phyloP scores from a whole-genome alignment of 2,329 filamentous ascomycete species.

The Diplocarpon rosae region DNA sequence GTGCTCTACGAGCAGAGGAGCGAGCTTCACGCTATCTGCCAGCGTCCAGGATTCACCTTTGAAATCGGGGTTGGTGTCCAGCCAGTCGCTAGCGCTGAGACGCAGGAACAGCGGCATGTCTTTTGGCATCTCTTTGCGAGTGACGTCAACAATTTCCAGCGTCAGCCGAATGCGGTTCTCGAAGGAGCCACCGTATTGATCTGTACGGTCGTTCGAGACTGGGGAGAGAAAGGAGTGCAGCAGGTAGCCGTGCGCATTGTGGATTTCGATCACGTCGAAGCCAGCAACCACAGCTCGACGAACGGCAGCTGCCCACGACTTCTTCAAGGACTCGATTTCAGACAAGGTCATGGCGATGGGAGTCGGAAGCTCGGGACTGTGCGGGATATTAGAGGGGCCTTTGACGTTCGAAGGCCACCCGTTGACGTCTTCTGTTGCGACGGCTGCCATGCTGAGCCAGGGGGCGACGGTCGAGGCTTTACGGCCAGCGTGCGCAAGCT shows the following conservation, averaged over 20 bases:
- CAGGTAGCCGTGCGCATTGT: conserved; percentile 71
- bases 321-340: conserved; percentile 57
- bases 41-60: conserved; percentile 54
- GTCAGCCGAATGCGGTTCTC: conserved; percentile 61
- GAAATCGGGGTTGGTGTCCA: conserved; percentile 47
- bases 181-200: conserved; percentile 56
- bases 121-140: conserved; percentile 51
- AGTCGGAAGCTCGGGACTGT: conserved; percentile 44
- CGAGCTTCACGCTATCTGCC: conserved; percentile 52
- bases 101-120: conserved; percentile 63
- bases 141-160: conserved; percentile 54
- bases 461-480: conserved; percentile 51
- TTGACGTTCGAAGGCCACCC: conserved; percentile 49
- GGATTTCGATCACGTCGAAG: conserved; percentile 65
- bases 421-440: conserved; percentile 38
- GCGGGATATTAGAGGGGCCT: conserved; percentile 44
- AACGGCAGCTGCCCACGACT: conserved; percentile 47
- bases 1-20: conserved; percentile 47
- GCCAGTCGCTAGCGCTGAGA: conserved; percentile 66
- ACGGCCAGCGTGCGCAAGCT: conserved; percentile 71
- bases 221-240: conserved; percentile 61
- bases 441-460: conserved; percentile 47
- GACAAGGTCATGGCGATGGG: conserved; percentile 58
- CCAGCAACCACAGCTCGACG: conserved; percentile 55
- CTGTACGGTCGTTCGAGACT: conserved; percentile 55